Evolutionary conservation across 495 filamentous ascomycete genomes (phyloP), one percentile per base, ranked within the genome.

Genomic region (Tuber microsphaerosporum): DNA sequence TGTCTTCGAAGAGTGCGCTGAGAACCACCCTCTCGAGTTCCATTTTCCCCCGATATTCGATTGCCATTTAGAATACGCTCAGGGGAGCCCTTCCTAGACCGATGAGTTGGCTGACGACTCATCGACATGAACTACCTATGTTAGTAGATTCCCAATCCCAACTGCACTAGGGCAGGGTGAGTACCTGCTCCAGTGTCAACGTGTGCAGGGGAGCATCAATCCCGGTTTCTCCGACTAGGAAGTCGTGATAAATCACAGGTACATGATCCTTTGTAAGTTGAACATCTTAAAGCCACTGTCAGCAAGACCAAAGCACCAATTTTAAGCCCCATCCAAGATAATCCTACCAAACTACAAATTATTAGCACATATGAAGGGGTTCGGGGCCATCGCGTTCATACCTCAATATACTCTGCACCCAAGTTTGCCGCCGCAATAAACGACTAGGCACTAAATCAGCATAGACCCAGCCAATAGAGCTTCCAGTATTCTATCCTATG

Each of bases 201-300:
- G 93, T 94, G 81, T 99, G 96, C 1, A 99, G 94, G 0, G 96
- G 96, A 0, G 94, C 96, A 84, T 99, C 96, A 75, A 97, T 97
- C 1, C 96, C 96, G 0, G 96, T 99, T 85, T 99, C 96, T 82
- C 93, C 97, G 83, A 99, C 95, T 22, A 99, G 87, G 80, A 99
- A 99, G 84, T 99, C 96, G 83, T 99, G 96, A 83, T 99, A 99
- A 80, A 99, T 97, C 80, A 99, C 94, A 26, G 96, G 96, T 12
- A 99, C 93, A 84, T 95, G 94, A 82, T 99, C 96, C 81, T 99
- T 99, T 26, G 96, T 99, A 70, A 99, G 87, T 82, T 99, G 96
- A 3, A 99, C 95, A 82, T 99, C 95, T 75, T 65, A 8, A 51
- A 81, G 91, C 26, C 43, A 65, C 20, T 8, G 72, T 78, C 20